Base-by-base conservation (phyloP, 305 asterid genomes). In the Fraxinus xanthoxyloides region DNA sequence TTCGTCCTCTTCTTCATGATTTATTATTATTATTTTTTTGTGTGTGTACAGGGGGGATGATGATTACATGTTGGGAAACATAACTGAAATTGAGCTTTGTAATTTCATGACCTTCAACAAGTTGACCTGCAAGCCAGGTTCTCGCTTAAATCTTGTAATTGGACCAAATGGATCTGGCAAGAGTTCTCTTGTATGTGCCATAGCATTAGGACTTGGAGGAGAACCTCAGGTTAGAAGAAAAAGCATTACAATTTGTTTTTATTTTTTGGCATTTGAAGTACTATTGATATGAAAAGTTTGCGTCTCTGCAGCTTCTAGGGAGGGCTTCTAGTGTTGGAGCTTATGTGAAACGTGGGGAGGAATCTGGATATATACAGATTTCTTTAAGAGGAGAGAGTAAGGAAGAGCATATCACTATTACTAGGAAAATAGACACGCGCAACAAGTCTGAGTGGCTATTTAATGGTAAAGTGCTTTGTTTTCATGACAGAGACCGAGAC, bases 121-220 rank as follows among this genome's bases (percentile, higher is more conserved):
- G 69, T 81, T 95, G 90, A 91, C 87, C 26, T 88, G 94, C 87
- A 87, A 90, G 87, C 99, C 99, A 0, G 95, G 91, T 59, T 80
- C 99, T 5, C 96, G 98, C n/a, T 85, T 95, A 79, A 95, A 95
- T 90, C 93, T 95, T 88, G 98, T 95, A 56, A 87, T 93, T 85
- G 99, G 99, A 78, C 99, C 99, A 72, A 95, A 95, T 90, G 99
- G 99, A 84, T 91, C 97, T 31, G 99, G 99, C 72, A 95, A 95
- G 87, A 95, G 99, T 90, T 95, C 99, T 73, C 94, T 95, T 81
- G 99, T 95, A 12, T 95, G 99, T 89, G 98, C 98, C 77, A 93
- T 95, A 82, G 98, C 99, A 54, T 89, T 95, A 17, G 99, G 99
- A 78, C 97, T 95, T 56, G 97, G 97, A 48, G 99, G 98, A 43